Conservation (phyloP, 2,329 filamentous ascomycete genomes). For the Fusarium setosum region DNA sequence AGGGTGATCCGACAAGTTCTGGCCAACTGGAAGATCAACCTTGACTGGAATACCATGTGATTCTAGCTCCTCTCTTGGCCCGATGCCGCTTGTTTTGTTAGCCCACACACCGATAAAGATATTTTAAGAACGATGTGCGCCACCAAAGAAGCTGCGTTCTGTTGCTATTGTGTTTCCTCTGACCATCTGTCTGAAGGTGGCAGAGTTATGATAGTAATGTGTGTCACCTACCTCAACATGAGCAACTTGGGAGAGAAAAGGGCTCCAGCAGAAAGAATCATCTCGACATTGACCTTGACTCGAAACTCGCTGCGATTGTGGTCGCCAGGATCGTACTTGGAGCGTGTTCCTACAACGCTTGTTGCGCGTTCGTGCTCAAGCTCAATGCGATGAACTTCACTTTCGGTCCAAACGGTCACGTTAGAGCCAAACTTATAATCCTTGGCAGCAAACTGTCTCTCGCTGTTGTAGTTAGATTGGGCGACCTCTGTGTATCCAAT, state of each 20-base stretch:
- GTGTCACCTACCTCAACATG: background rate
- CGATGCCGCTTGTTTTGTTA: background rate
- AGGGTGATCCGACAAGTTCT: background rate
- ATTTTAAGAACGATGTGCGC: too few species aligned
- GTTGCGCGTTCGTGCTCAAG: background rate
- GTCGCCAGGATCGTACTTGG: rapidly evolving
- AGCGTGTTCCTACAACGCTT: background rate
- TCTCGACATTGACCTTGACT: background rate
- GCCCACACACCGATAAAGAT: too few species aligned
- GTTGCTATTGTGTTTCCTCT: too few species aligned
- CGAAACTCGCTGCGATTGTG: rapidly evolving
- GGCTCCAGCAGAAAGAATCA: background rate
- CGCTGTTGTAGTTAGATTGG: background rate
- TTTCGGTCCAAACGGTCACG: background rate
- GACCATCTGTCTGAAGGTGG: too few species aligned
- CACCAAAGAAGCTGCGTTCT: too few species aligned
- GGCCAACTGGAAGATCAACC: background rate
- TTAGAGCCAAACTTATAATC: background rate
- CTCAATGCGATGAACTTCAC: background rate
- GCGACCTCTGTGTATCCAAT: background rate
- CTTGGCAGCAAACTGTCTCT: background rate
- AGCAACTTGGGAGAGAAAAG: background rate
- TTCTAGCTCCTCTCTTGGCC: background rate
- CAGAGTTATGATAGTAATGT: too few species aligned
- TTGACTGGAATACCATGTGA: background rate